Base-by-base conservation (phyloP, 768 basidiomycete genomes). In the Lepiota brunneoincarnata region DNA sequence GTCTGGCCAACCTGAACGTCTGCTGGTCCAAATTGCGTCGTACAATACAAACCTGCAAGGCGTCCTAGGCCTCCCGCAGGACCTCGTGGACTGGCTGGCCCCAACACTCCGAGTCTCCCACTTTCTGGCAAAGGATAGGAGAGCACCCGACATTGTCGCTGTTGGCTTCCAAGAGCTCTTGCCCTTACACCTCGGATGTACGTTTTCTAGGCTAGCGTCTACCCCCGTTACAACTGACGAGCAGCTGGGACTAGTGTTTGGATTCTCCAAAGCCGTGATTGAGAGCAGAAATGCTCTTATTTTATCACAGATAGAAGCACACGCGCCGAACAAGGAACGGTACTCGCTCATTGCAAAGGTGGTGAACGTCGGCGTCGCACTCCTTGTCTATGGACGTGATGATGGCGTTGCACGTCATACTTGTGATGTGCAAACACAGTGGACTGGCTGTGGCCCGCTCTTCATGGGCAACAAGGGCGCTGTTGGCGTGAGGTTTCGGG, bases 381-480 rank as follows among this genome's bases (percentile, higher is more conserved):
- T 98, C 49, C 78, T 97, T 46, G 85, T 98, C 4, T 98, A 94
- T 67, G 93, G 84, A 1, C 84, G 79, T 36, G 89, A 94, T 61
- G 82, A 82, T 26, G 73, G 81, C 17, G 58, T 89, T 47, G 84
- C 80, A 42, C 77, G 84, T 54, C 74, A 71, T 51, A 73, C 88
- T 18, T 70, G 74, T 56, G 81, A 90, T 60, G 81, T 90, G 34
- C 76, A 91, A 62, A 87, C 88, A 43, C 73, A 81, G 52, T 87
- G 90, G 84, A 89, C 86, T 0, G 87, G 90, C 6, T 78, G 75
- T 56, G 87, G 87, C 4, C 85, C 82, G 31, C 79, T 67, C 14
- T 85, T 81, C 60, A 90, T 97, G 90, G 92, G 91, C 5, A 97
- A 99, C 73, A 98, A 98, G 70, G 93, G 93, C 23, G 95, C 92